Evolutionary conservation across 2,329 filamentous ascomycete species (phyloP).

Genomic region (Hortaea werneckii): DNA sequence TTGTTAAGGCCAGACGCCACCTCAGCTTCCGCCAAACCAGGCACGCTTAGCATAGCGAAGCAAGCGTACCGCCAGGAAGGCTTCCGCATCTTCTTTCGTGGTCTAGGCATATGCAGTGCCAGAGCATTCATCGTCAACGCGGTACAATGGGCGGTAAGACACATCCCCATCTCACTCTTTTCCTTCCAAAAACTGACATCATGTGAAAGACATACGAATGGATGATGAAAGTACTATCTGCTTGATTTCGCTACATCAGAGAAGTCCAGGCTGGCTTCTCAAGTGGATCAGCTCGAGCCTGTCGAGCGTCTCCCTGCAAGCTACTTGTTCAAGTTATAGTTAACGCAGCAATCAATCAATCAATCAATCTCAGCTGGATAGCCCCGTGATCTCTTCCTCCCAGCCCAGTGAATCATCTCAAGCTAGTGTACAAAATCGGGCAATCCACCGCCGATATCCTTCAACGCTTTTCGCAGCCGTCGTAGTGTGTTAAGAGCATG

Average conservation of each 20-base stretch:
- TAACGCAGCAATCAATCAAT: neutral
- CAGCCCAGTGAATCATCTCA: neutral
- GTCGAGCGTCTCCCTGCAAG: too few species aligned
- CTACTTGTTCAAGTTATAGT: neutral
- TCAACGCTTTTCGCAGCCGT: too few species aligned
- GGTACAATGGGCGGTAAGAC: slow-evolving; percentile 66
- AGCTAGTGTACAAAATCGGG: too few species aligned
- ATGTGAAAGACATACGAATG: slow-evolving; percentile 56
- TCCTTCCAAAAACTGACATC: neutral
- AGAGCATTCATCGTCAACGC: slow-evolving; percentile 90
- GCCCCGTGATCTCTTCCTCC: neutral
- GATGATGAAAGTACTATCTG: slow-evolving; percentile 51
- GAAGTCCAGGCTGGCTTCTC: too few species aligned
- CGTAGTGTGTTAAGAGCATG: too few species aligned
- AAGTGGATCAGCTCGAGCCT: too few species aligned
- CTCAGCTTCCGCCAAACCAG: slow-evolving; percentile 22
- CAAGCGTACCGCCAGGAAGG: slow-evolving; percentile 63
- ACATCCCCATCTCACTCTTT: neutral
- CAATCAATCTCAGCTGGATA: neutral
- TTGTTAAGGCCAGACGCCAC: slow-evolving; percentile 4
- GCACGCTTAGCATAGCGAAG: slow-evolving; percentile 54
- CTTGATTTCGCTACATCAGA: slow-evolving; percentile 6
- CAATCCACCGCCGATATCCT: too few species aligned
- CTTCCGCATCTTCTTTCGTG: slow-evolving; percentile 68
- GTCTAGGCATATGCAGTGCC: slow-evolving; percentile 69